Base-by-base conservation (phyloP, 2,329 filamentous ascomycete genomes). In the Neofusicoccum sp. region DNA sequence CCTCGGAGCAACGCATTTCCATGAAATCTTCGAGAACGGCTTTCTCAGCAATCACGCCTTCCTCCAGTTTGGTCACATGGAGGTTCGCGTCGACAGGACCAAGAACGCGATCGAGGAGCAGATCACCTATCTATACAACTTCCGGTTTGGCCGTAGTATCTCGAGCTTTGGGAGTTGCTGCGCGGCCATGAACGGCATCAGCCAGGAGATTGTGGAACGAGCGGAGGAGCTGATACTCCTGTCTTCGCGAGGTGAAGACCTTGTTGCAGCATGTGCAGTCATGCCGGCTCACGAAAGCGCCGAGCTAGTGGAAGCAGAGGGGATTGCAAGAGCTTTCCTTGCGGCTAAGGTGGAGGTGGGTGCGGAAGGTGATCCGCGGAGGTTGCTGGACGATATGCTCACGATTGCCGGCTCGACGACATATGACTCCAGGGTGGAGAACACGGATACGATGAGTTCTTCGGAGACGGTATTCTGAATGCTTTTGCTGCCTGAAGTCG, bases 81-180 rank as follows among this genome's bases (percentile, higher is more conserved):
- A 91, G 64, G 85, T 94, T 6, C 80, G 79, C 29, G 75, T 90
- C 8, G 82, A 92, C 65, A 73, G 77, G 28, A 72, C 83, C 1
- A 82, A 84, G 3, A 71, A 77, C 0, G 75, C 80, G 4, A 70
- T 78, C 2, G 84, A 88, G 31, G 83, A 90, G 1, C 87, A 91
- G 67, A 82, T 93, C 34, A 87, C 85, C 0, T 92, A 90, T 70
- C 83, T 97, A 1, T 96, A 94, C 75, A 89, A 87, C 67, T 81
- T 86, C 66, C 76, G 78, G 41, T 67, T 80, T 2, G 93, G 93
- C 0, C 84, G 88, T 62, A 94, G 89, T 68, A 86, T 81, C 6
- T 89, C 90, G 12, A 97, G 93, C 71, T 96, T 96, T 71, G 95
- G 95, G 0, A 91, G 88, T 33, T 84, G 82, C 60, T 98, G 95